These are phyloP conservation scores for Botryotinia globosa DNA, from an alignment of 2,329 filamentous ascomycete genomes.

Conservation along the genomic window DNA sequence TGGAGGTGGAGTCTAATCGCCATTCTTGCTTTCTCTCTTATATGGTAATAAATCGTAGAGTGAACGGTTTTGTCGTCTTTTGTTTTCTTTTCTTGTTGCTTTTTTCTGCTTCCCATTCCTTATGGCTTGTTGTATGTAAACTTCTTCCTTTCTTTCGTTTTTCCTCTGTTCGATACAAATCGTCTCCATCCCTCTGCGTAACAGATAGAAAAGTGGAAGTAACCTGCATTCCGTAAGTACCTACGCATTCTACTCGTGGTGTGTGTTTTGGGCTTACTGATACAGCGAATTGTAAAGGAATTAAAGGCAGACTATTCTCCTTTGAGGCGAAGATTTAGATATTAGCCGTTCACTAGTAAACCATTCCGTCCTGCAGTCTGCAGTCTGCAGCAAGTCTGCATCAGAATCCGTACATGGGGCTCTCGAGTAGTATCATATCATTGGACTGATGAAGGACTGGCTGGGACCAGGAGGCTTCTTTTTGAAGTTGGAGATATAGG, in stretches of 20 bases:
- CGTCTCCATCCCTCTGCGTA: background rate
- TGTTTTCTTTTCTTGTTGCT: background rate
- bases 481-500: slow-evolving; percentile 19
- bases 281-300: background rate
- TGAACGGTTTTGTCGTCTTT: background rate
- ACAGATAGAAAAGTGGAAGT: background rate
- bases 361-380: slow-evolving; percentile 1
- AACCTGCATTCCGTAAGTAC: background rate
- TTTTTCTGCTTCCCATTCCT: background rate
- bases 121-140: background rate
- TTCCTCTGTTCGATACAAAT: background rate
- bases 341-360: slow-evolving; percentile 9
- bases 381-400: background rate
- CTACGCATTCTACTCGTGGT: background rate
- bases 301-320: background rate
- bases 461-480: slow-evolving; percentile 15
- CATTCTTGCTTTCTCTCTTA: background rate
- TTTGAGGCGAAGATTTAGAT: slow-evolving; percentile 1
- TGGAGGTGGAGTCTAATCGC: slow-evolving; percentile 1
- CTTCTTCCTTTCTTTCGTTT: background rate
- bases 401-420: slow-evolving; percentile 27
- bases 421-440: slow-evolving; percentile 25
- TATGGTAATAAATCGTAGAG: background rate
- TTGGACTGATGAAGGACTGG: slow-evolving; percentile 27
- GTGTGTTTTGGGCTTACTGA: slow-evolving; percentile 5